Base-by-base conservation (phyloP, 2,329 filamentous ascomycete genomes). In the Colletotrichum brevisporum region DNA sequence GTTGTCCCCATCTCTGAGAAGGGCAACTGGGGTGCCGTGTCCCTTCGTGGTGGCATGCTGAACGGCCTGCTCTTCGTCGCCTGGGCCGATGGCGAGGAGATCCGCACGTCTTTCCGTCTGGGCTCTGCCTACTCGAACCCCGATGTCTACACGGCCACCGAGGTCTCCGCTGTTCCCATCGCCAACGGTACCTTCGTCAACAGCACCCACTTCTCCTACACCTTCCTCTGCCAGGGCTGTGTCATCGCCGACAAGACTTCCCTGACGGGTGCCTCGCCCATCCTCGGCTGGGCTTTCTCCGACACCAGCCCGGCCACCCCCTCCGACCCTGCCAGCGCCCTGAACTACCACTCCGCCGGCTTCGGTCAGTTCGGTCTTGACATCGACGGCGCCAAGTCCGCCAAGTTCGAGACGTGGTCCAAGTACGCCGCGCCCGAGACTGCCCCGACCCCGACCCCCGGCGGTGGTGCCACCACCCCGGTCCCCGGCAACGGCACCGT, bases 121-220 rank as follows among this genome's bases (percentile, higher is more conserved):
- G 76, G 74, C 3, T 80, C 77, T 51, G 80, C 80, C 27, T 88
- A 88, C 74, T 76, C 82, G 61, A 83, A 81, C 54, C 85, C 86
- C 0, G 76, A 82, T 2, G 76, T 82, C n/a, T 84, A 85, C 73
- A 79, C 80, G 4, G 81, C 79, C 13, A 78, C 79, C 24, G 15
- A 66, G 36, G 80, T 83, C 39, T 79, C 80, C 2, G 73, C 83
- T 16, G 74, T 75, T 1, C 81, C 84, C 15, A 88, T 88, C 70
- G 77, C 83, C 26, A 84, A 85, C 24, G 85, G 85, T 27, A 86
- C 85, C 1, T 86, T 83, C 26, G 76, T 86, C 67, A 88, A 88
- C 78, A 78, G 76, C 69, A 88, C 86, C 1, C 84, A 87, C 71
- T 83, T 83, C 74, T 83, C 83, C 2, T 86, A 85, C 71, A 88